Evolutionary conservation across 805 yeast genomes (phyloP).

Genomic region (Kodamaea kakaduensis): DNA sequence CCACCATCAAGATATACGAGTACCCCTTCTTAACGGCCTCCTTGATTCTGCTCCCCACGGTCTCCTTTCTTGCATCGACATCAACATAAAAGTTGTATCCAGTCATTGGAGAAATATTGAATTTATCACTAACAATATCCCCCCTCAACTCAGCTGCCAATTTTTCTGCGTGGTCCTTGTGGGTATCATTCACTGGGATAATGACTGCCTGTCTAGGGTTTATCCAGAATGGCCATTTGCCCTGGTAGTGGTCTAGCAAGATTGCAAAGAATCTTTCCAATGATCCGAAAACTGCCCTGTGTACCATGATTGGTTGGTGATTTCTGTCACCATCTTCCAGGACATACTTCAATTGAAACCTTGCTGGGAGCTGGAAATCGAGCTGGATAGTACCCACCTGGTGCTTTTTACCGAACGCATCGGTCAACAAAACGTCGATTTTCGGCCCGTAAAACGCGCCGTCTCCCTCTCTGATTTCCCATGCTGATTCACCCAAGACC

Average conservation of each 20-base stretch:
- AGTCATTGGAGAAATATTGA: slow-evolving; percentile 50
- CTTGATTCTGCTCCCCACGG: slow-evolving; percentile 76
- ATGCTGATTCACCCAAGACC: slow-evolving; percentile 52
- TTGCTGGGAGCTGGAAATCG: slow-evolving; percentile 88
- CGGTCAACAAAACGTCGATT: slow-evolving; percentile 80
- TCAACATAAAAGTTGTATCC: slow-evolving; percentile 69
- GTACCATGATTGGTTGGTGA: slow-evolving; percentile 87
- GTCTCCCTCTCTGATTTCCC: slow-evolving; percentile 85
- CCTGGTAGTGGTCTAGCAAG: slow-evolving; percentile 82
- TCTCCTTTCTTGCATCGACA: slow-evolving; percentile 67
- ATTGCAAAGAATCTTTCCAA: slow-evolving; percentile 90
- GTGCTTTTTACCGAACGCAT: slow-evolving; percentile 74
- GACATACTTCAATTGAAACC: slow-evolving; percentile 72
- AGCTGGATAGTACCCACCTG: slow-evolving; percentile 95
- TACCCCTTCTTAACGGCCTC: slow-evolving; percentile 74
- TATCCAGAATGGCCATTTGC: slow-evolving; percentile 98
- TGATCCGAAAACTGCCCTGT: slow-evolving; percentile 93
- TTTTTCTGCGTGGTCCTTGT: slow-evolving; percentile 49
- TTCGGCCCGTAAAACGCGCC: slow-evolving; percentile 98
- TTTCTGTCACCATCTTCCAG: slow-evolving; percentile 44
- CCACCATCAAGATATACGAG: slow-evolving; percentile 77
- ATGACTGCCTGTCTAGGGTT: slow-evolving; percentile 87
- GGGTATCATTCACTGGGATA: slow-evolving; percentile 71
- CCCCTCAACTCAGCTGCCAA: slow-evolving; percentile 46
- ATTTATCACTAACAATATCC: slow-evolving; percentile 30